Base-by-base conservation (phyloP, 2,329 filamentous ascomycete genomes). In the Fusarium buharicum region DNA sequence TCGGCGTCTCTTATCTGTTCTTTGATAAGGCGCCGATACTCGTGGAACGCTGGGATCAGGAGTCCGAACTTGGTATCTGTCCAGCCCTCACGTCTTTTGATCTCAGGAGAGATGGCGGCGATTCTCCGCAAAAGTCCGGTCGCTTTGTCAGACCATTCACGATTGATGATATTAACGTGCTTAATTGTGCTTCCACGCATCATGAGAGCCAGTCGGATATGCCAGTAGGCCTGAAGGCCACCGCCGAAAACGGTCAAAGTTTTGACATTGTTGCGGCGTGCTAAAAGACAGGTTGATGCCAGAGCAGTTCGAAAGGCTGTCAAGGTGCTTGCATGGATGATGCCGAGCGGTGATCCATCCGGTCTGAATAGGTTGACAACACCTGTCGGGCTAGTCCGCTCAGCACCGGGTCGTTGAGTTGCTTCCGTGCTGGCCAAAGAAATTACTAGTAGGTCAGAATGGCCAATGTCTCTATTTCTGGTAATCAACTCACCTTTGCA, bases 221-320 rank as follows among this genome's bases (percentile, higher is more conserved):
- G 94, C 93, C 93, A 98, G 79, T 94, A 96, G 12, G 94, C 94
- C 78, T 97, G 93, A 67, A 90, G 87, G 40, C 94, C 94, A 30
- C 90, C 89, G 20, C 94, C 94, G 74, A 97, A 98, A 49, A 96
- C 89, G 13, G 90, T 88, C 11, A 97, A 73, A 13, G 88, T 91
- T 72, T 89, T 88, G 37, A 96, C 89, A 24, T 84, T 84, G 51
- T 84, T 80, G 52, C 94, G 90, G 33, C 83, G 84, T 17, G 77
- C 75, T 30, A 92, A 80, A 0, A 92, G 81, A 22, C 88, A 86
- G 50, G 89, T 85, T 4, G 89, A 90, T 2, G 86, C 86, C 11
- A 94, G 79, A 0, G 91, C 90, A 0, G 92, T 95, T 58, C 92
- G 87, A 75, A 94, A 95, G 4, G 90, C 91, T 0, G 92, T 95